Evolutionary conservation across 1,139 yeast genomes (phyloP).

Genomic region (Scheffersomyces parashehatae): DNA sequence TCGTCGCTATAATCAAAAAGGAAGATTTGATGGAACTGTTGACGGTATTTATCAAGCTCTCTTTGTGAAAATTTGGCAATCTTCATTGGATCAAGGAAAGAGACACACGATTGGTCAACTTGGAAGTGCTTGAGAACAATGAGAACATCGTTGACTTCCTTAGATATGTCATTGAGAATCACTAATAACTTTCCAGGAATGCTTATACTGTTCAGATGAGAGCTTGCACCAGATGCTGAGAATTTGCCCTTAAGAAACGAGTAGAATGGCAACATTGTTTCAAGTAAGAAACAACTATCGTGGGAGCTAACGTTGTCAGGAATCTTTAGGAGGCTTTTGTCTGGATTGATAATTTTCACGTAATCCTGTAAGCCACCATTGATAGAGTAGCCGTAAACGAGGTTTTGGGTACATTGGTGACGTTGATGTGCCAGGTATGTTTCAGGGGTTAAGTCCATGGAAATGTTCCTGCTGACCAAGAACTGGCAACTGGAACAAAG

Average conservation of each 20-base stretch:
- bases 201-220: slow-evolving; percentile 1
- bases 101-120: slow-evolving; percentile 26
- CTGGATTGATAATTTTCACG: slow-evolving; percentile 28
- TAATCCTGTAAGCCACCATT: slow-evolving; percentile 47
- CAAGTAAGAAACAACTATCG: slow-evolving; percentile 38
- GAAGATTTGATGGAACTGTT: slow-evolving; percentile 20
- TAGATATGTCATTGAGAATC: slow-evolving; percentile 27
- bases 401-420: slow-evolving; percentile 22
- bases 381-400: slow-evolving; percentile 36
- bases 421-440: slow-evolving; percentile 12
- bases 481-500: slow-evolving; percentile 26
- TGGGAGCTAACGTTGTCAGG: slow-evolving; percentile 37
- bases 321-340: slow-evolving; percentile 24
- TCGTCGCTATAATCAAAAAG: slow-evolving; percentile 16
- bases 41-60: slow-evolving; percentile 15
- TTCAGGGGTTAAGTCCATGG: slow-evolving; percentile 4
- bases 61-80: slow-evolving; percentile 12
- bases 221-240: slow-evolving; percentile 4
- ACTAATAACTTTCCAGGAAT: slow-evolving; percentile 22
- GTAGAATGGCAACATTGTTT: slow-evolving; percentile 39
- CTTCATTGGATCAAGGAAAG: slow-evolving; percentile 26
- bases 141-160: slow-evolving; percentile 40
- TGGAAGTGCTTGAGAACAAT: slow-evolving; percentile 33
- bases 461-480: slow-evolving; percentile 3
- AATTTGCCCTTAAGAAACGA: slow-evolving; percentile 21